Evolutionary conservation across 75 land plant genomes (phyloP).

Genomic region (Isoetes taiwanensis): DNA sequence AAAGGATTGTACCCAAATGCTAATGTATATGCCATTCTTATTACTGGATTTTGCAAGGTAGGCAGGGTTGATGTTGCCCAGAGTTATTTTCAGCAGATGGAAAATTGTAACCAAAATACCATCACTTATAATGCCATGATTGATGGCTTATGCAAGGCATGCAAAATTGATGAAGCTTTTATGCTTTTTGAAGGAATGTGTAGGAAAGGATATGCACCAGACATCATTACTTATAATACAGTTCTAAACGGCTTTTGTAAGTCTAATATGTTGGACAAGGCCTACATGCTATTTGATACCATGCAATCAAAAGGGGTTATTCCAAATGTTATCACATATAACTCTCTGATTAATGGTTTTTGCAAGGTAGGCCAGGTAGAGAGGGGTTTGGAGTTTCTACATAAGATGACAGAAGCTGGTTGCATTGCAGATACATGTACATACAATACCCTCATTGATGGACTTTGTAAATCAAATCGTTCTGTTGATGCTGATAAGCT

Average conservation of each 20-base stretch:
- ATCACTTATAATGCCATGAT: background rate
- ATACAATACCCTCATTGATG: background rate
- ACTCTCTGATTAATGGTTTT: background rate
- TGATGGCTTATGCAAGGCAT: background rate
- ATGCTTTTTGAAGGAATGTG: background rate
- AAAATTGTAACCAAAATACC: no score
- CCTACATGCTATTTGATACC: background rate
- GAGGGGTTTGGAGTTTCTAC: background rate
- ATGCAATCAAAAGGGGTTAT: background rate
- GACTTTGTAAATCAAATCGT: background rate
- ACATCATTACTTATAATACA: background rate
- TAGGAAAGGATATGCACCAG: background rate
- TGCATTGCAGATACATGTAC: background rate
- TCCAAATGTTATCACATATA: background rate
- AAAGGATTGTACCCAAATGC: no score
- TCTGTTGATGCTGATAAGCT: background rate
- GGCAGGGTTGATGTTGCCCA: background rate
- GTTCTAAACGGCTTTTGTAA: background rate
- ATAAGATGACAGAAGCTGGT: background rate
- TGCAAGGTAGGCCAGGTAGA: background rate
- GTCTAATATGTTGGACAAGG: background rate
- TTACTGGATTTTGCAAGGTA: constrained; percentile 3
- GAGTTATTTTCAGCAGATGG: background rate
- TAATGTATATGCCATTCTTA: constrained; percentile 2
- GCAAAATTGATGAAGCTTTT: background rate